Conservation (phyloP, 495 filamentous ascomycete species). For the Hypoxylon subgilvum region DNA sequence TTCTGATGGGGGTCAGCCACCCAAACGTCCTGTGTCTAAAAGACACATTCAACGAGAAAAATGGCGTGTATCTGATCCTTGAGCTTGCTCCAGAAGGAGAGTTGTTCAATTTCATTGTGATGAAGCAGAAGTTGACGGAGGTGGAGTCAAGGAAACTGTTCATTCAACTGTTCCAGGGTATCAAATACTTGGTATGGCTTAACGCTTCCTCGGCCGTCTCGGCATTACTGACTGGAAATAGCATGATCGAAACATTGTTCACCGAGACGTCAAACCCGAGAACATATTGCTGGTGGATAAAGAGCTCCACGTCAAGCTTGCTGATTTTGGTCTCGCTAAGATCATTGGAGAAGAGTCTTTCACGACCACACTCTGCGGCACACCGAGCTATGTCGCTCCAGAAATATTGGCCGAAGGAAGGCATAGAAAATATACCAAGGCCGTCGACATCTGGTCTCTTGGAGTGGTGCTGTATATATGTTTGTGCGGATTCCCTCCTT, state of each 20-base stretch:
- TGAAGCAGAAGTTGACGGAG: constrained; percentile 85
- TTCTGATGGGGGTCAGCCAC: constrained; percentile 94
- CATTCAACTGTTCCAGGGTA: constrained; percentile 85
- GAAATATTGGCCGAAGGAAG: constrained; percentile 84
- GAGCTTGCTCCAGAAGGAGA: constrained; percentile 93
- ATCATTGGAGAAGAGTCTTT: constrained; percentile 99
- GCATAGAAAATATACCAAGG: constrained; percentile 87
- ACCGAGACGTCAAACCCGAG: constrained; percentile 98
- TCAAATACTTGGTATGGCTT: constrained; percentile 85
- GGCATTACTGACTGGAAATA: constrained; percentile 55
- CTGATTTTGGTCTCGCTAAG: constrained; percentile 97
- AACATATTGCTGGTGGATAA: constrained; percentile 92
- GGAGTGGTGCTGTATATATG: constrained; percentile 99
- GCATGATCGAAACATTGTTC: constrained; percentile 97
- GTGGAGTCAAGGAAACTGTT: constrained; percentile 84
- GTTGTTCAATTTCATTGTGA: constrained; percentile 91
- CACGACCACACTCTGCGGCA: constrained; percentile 95
- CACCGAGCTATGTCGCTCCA: constrained; percentile 93
- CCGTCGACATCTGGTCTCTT: constrained; percentile 96
- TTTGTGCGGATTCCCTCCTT: constrained; percentile 96
- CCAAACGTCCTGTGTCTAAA: constrained; percentile 94
- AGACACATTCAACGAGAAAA: constrained; percentile 90
- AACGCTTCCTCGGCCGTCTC: not conserved
- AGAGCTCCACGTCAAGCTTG: constrained; percentile 85
- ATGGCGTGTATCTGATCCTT: constrained; percentile 88